phyloP scores from a whole-genome alignment of 257 asterid genomes.

The Nicotiana tomentosiformis region DNA sequence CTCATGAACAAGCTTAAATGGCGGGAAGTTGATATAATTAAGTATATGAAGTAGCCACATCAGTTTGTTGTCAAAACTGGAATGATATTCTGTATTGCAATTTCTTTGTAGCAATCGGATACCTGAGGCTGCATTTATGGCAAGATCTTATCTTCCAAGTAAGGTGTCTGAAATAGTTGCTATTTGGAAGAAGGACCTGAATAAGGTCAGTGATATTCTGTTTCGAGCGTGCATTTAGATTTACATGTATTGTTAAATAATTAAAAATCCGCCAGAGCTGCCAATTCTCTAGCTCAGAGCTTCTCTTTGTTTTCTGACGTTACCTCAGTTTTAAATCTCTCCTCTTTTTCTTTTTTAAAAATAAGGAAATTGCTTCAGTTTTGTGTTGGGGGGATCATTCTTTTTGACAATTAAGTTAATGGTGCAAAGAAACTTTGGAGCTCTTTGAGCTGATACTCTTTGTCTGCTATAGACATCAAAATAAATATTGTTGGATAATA shows the following conservation, averaged over 20 bases:
- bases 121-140: conserved; percentile 99
- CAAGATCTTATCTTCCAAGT: conserved; percentile 98
- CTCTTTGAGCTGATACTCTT: background rate
- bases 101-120: conserved; percentile 78
- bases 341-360: background rate
- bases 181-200: conserved; percentile 93
- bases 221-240: too few species aligned
- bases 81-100: conserved; percentile 11
- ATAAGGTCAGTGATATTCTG: conserved; percentile 45
- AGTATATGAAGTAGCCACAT: background rate
- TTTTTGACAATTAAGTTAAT: background rate
- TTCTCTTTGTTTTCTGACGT: background rate
- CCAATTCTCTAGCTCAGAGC: background rate
- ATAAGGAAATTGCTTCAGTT: background rate
- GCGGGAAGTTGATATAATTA: background rate
- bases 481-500: background rate
- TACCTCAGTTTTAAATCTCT: background rate
- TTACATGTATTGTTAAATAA: background rate
- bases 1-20: background rate
- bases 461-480: background rate
- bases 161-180: conserved; percentile 92
- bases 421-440: background rate
- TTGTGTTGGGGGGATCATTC: background rate
- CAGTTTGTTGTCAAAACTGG: background rate
- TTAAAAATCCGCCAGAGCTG: background rate